phyloP scores from a whole-genome alignment of 2,329 filamentous ascomycete species.

The Arthrobotrys iridis region DNA sequence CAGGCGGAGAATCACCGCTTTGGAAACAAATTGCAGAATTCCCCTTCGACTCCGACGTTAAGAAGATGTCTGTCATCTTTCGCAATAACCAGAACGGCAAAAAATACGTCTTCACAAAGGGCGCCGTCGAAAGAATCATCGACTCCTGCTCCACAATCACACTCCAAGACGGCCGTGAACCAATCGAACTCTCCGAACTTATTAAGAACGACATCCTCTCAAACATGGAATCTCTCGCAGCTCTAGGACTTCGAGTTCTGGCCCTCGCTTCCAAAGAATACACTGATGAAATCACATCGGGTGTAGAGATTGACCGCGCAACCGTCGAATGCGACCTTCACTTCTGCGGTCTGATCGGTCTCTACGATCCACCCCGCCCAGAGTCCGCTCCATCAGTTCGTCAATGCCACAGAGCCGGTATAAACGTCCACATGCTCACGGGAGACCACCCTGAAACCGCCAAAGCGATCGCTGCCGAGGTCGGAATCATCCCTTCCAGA shows the following conservation, averaged over 20 bases:
- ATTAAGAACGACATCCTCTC: slow-evolving; percentile 67
- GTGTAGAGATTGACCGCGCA: slow-evolving; percentile 67
- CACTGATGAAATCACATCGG: slow-evolving; percentile 60
- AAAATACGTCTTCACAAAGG: slow-evolving; percentile 70
- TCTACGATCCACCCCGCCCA: slow-evolving; percentile 84
- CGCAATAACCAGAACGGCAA: slow-evolving; percentile 61
- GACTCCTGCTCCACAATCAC: slow-evolving; percentile 69
- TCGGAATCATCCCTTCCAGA: slow-evolving; percentile 77
- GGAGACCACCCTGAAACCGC: slow-evolving; percentile 84
- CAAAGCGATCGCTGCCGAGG: slow-evolving; percentile 79
- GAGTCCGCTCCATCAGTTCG: slow-evolving; percentile 79
- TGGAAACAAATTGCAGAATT: slow-evolving; percentile 74
- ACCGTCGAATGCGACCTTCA: slow-evolving; percentile 74
- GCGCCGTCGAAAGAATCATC: slow-evolving; percentile 76
- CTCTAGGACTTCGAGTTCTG: slow-evolving; percentile 74
- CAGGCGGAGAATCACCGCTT: slow-evolving; percentile 63
- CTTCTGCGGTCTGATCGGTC: slow-evolving; percentile 81
- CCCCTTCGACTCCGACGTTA: slow-evolving; percentile 77
- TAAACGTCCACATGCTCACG: slow-evolving; percentile 83
- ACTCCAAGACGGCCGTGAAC: slow-evolving; percentile 63
- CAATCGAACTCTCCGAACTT: slow-evolving; percentile 60
- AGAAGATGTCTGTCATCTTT: slow-evolving; percentile 80
- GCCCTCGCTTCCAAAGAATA: slow-evolving; percentile 69
- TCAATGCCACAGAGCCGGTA: slow-evolving; percentile 76
- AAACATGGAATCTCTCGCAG: slow-evolving; percentile 75